Conservation (phyloP, 768 basidiomycete genomes). For the Tephrocybe sp. region DNA sequence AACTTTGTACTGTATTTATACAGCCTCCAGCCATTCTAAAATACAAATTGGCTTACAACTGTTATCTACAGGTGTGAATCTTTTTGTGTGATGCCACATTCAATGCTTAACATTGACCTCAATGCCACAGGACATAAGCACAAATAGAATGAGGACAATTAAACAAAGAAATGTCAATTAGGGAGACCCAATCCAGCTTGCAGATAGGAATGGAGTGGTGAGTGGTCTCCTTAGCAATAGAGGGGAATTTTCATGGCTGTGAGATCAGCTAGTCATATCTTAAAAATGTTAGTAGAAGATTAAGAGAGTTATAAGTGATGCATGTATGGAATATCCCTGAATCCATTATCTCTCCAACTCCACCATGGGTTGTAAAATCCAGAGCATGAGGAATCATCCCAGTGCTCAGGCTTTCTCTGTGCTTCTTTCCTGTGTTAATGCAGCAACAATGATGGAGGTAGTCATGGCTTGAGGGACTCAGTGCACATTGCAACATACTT, state of each 20-base stretch:
- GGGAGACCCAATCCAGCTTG: too few species aligned
- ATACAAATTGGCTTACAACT: too few species aligned
- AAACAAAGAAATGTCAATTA: too few species aligned
- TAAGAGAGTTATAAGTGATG: neutral
- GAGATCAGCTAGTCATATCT: neutral
- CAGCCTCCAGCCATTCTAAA: too few species aligned
- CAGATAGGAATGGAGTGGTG: too few species aligned
- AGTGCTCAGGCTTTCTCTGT: conserved; percentile 24
- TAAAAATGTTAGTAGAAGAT: neutral
- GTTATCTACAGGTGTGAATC: too few species aligned
- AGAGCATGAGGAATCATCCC: conserved; percentile 23
- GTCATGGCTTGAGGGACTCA: conserved; percentile 13
- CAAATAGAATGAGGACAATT: too few species aligned
- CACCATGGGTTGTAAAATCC: conserved; percentile 30
- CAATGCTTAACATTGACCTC: too few species aligned
- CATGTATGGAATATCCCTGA: conserved; percentile 17
- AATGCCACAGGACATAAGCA: too few species aligned
- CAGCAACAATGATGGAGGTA: neutral
- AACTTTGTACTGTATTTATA: too few species aligned
- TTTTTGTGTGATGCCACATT: too few species aligned
- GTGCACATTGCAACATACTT: conserved; percentile 66
- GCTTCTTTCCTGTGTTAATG: neutral
- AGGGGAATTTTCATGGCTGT: conserved; percentile 6
- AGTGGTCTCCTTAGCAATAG: conserved; percentile 12
- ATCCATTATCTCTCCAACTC: conserved; percentile 19